Conservation (phyloP, 768 basidiomycete genomes). For the Hygrophorus pudorinus region DNA sequence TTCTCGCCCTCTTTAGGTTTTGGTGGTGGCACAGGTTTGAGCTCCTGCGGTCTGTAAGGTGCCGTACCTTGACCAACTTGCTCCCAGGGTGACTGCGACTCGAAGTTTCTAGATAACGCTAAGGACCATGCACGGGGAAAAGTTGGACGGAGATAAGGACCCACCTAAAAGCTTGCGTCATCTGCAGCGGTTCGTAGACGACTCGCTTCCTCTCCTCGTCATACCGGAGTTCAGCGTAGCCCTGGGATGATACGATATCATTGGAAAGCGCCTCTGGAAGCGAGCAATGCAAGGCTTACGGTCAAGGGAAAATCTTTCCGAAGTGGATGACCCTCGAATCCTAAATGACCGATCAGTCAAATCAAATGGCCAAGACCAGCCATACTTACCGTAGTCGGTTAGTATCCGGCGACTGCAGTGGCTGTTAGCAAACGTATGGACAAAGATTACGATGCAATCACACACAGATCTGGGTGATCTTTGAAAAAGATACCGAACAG, state of each 20-base stretch:
- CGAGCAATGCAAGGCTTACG: slow-evolving; percentile 31
- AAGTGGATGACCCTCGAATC: slow-evolving; percentile 94
- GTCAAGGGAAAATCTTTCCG: slow-evolving; percentile 98
- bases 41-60: slow-evolving; percentile 49
- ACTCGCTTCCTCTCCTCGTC: slow-evolving; percentile 97
- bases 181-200: slow-evolving; percentile 93
- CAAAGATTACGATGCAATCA: slow-evolving; percentile 10
- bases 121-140: not conserved
- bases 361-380: not conserved
- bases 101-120: slow-evolving; percentile 69
- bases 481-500: slow-evolving; percentile 95
- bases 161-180: slow-evolving; percentile 96
- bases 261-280: not conserved
- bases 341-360: slow-evolving; percentile 25
- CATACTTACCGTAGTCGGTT: slow-evolving; percentile 81
- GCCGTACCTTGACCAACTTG: slow-evolving; percentile 64
- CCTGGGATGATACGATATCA: slow-evolving; percentile 34
- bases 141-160: slow-evolving; percentile 10
- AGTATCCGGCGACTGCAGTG: slow-evolving; percentile 77
- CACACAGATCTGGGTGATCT: slow-evolving; percentile 92
- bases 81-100: slow-evolving; percentile 91
- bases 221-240: slow-evolving; percentile 97
- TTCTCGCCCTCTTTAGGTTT: slow-evolving; percentile 78
- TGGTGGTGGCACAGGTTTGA: slow-evolving; percentile 69
- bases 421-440: not conserved